Conservation (phyloP, 208 protist species). For the Acanthamoeba royreba region DNA sequence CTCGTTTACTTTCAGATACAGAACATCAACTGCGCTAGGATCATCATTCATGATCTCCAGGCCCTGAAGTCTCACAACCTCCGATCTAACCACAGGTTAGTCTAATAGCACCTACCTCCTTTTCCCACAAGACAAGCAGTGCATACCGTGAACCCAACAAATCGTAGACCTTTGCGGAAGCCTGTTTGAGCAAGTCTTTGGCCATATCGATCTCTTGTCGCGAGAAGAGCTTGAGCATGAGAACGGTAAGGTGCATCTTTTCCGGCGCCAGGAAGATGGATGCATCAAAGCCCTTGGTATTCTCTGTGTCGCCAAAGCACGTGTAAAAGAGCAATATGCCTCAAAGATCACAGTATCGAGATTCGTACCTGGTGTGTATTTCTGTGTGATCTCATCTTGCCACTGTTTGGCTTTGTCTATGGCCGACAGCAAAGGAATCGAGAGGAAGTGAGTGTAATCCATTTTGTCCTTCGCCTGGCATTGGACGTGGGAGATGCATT, state of each 20-base stretch:
- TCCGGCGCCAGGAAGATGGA: neutral
- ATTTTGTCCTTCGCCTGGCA: neutral
- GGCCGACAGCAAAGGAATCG: neutral
- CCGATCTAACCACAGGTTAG: neutral
- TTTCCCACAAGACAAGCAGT: neutral
- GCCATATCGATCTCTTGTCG: neutral
- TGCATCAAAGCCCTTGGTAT: neutral
- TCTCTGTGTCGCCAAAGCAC: neutral
- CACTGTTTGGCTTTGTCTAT: slow-evolving; percentile 11
- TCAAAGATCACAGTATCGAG: neutral
- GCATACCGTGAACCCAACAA: neutral
- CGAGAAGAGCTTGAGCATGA: neutral
- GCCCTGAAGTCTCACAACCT: neutral
- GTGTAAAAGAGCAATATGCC: neutral
- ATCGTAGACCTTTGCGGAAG: neutral
- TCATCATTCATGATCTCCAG: slow-evolving; percentile 18
- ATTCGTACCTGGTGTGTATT: neutral
- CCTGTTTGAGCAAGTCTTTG: neutral
- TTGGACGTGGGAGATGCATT: neutral
- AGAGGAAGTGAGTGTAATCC: neutral
- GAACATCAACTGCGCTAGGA: neutral
- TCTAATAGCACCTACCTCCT: neutral
- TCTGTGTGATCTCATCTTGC: neutral
- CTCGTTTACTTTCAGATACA: neutral
- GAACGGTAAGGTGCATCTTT: neutral